phyloP scores from a whole-genome alignment of 2,329 filamentous ascomycete genomes.

The Camptophora hylomeconis region DNA sequence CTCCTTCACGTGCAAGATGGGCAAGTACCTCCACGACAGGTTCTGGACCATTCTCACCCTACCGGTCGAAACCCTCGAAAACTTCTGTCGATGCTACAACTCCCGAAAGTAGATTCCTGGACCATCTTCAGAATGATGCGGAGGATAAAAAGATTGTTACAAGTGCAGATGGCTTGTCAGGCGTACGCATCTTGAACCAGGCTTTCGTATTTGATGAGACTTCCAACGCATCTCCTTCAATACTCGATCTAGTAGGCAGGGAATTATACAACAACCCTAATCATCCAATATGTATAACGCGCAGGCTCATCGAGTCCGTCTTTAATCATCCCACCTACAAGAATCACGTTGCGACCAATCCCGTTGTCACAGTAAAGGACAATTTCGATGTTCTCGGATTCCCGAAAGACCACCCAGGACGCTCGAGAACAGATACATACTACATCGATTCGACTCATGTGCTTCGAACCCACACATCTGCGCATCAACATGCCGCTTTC shows the following conservation, averaged over 20 bases:
- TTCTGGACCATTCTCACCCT: too few species aligned
- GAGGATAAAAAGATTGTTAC: constrained; percentile 11
- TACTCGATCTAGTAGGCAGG: constrained; percentile 60
- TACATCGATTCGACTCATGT: constrained; percentile 79
- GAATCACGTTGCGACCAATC: constrained; percentile 59
- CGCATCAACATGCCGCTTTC: constrained; percentile 80
- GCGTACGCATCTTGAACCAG: constrained; percentile 12
- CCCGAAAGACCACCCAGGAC: constrained; percentile 72
- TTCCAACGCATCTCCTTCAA: constrained; percentile 71
- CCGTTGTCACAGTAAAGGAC: constrained; percentile 69
- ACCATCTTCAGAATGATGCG: constrained; percentile 5
- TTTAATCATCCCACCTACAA: constrained; percentile 59
- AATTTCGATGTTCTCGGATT: constrained; percentile 98
- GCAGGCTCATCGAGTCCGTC: constrained; percentile 79
- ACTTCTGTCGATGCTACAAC: too few species aligned
- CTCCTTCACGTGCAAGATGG: too few species aligned
- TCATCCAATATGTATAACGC: constrained; percentile 82
- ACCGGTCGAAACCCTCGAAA: too few species aligned
- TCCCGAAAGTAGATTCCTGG: too few species aligned
- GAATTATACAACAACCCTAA: constrained; percentile 80
- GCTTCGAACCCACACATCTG: constrained; percentile 84
- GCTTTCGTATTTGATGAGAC: constrained; percentile 46
- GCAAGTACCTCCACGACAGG: too few species aligned
- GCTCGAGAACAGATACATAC: constrained; percentile 83
- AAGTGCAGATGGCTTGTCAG: constrained; percentile 6